These are phyloP conservation scores for Elaeagnus macrophylla DNA, from an alignment of 306 rosid genomes.

Conservation along the genomic window DNA sequence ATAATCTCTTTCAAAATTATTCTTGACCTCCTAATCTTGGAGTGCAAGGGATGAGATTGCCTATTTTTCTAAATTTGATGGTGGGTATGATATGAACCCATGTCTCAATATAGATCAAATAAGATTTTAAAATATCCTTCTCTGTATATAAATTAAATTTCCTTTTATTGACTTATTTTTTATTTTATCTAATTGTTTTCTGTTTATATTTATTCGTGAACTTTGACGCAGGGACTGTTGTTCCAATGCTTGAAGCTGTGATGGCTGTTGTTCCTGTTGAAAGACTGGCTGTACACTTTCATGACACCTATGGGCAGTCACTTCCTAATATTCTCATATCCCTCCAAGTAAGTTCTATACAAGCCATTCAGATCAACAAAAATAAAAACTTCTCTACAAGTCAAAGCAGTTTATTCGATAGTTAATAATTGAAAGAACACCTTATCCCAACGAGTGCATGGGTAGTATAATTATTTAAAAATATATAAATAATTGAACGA, in stretches of 20 bases:
- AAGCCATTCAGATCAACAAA: too few species aligned
- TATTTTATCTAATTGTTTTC: neutral
- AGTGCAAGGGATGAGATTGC: too few species aligned
- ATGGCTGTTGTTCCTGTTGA: conserved; percentile 71
- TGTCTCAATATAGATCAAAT: too few species aligned
- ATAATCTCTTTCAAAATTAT: too few species aligned
- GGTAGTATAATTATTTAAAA: too few species aligned
- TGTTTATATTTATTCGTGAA: neutral
- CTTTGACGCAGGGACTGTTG: conserved; percentile 46
- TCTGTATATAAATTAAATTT: too few species aligned
- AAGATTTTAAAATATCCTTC: too few species aligned
- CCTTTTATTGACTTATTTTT: neutral
- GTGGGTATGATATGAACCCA: too few species aligned
- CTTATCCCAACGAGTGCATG: too few species aligned
- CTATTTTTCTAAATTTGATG: too few species aligned
- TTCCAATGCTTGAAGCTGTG: conserved; percentile 80
- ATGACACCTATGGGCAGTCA: conserved; percentile 87
- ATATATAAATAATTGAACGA: too few species aligned
- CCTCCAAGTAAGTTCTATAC: conserved; percentile 59
- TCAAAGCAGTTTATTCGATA: neutral
- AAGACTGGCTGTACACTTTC: conserved; percentile 84
- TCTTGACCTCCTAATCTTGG: too few species aligned
- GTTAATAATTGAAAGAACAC: neutral
- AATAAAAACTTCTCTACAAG: neutral
- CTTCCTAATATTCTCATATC: conserved; percentile 71